Evolutionary conservation across 371 early-diverging fungal species (phyloP).

Genomic region (Rhizopus microsporus): DNA sequence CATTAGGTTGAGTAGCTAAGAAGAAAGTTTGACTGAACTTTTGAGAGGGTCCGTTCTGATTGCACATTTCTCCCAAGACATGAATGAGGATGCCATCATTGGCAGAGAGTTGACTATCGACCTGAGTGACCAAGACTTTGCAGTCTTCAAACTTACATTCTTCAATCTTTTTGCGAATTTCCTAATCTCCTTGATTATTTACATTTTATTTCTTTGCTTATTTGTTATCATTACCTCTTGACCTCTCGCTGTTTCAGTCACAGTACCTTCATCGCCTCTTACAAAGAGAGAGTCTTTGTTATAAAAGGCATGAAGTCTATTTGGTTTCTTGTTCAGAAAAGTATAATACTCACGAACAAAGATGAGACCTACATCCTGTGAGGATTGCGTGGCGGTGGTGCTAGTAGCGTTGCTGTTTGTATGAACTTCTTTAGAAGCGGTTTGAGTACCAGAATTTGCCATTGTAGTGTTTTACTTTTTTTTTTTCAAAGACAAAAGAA

Average conservation of each 20-base stretch:
- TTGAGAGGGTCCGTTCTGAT: constrained; percentile 73
- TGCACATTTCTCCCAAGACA: constrained; percentile 92
- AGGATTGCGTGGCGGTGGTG: constrained; percentile 9
- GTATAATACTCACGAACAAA: constrained; percentile 97
- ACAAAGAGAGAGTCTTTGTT: constrained; percentile 76
- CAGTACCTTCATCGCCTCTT: constrained; percentile 85
- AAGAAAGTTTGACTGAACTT: constrained; percentile 95
- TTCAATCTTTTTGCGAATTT: constrained; percentile 77
- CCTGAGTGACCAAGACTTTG: constrained; percentile 84
- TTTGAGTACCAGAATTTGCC: constrained; percentile 6
- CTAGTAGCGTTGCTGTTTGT: too few species aligned
- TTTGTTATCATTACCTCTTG: constrained; percentile 29
- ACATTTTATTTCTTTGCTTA: not conserved
- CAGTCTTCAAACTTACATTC: constrained; percentile 79
- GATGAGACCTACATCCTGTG: constrained; percentile 86
- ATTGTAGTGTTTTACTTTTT: not conserved
- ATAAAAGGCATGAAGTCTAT: constrained; percentile 87
- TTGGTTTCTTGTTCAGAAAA: constrained; percentile 85
- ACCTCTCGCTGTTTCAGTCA: constrained; percentile 29
- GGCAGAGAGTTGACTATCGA: constrained; percentile 83
- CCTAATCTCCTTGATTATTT: constrained; percentile 40
- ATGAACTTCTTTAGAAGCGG: not conserved
- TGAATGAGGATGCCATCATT: constrained; percentile 85
- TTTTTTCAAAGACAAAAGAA: not conserved
- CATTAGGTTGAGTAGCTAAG: constrained; percentile 86